Evolutionary conservation across 768 basidiomycete species (phyloP), one percentile per base, ranked within the genome.

Genomic region (Podaxis mareebaensis): DNA sequence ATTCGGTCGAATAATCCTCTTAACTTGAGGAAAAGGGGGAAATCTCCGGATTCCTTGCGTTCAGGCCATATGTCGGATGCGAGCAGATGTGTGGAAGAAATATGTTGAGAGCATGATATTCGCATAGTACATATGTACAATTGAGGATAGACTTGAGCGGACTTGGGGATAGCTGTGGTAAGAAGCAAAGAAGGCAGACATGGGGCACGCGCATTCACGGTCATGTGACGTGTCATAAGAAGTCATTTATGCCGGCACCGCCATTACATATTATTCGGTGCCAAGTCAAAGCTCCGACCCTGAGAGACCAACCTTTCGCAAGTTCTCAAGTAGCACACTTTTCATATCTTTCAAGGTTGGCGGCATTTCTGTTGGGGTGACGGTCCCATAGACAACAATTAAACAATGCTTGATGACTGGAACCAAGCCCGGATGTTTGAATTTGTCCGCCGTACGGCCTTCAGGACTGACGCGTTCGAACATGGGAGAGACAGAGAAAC

Each of bases 31-130:
- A 63, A 57, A 17, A 36, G 44, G 22, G n/a, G 36, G 22, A 57
- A 57, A n/a, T 63, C 55, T 28, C 48, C 49, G 11, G 7, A 26
- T 8, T 36, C 28, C 15, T 49, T 48, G 38, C 36, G 44, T n/a
- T 38, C 54, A 38, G 54, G 61, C 61, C 61, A 57, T 56, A 57
- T 39, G 38, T 63, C 54, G 36, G 44, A 57, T 17, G 61, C 61
- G 46, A 28, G 46, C n/a, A 51, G 24, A 6, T 39, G 7, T n/a
- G 61, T 20, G 12, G 46, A 42, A 12, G 39, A 17, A 36, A 3
- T 3, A 49, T 63, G 61, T 26, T 63, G 53, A n/a, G 61, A 63
- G 48, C 39, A 57, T 63, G 61, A 56, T 63, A 57, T 63, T 63
- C 61, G 61, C 61, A 63, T 63, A 28, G 46, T 12, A 56, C 38